Percentiles rank a stretch among this genome's conserved stretches.
Conservation (phyloP, 148 eudicot species). For the Hydrangea macrophylla region DNA sequence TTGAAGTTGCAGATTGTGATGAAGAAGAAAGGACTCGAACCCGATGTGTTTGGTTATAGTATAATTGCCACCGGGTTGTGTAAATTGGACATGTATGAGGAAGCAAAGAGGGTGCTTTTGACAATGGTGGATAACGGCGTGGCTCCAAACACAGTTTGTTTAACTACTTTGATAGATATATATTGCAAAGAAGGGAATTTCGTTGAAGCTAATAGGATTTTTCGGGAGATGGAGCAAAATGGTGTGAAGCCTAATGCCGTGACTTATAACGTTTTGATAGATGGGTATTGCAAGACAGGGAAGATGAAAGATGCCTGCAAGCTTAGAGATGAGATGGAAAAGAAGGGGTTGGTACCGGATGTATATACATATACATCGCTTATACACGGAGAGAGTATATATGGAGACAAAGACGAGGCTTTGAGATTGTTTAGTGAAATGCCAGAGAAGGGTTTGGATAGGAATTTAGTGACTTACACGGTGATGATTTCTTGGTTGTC, state of each 20-base stretch:
- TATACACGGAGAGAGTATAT: conserved; percentile 66
- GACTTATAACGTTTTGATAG: conserved; percentile 71
- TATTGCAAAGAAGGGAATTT: conserved; percentile 73
- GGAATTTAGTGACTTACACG: conserved; percentile 60
- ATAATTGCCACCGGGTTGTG: conserved; percentile 67
- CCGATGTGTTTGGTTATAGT: conserved; percentile 54
- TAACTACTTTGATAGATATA: conserved; percentile 63
- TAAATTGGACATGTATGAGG: conserved; percentile 57
- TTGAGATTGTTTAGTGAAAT: conserved; percentile 58
- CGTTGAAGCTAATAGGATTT: conserved; percentile 58
- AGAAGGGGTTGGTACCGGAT: conserved; percentile 55
- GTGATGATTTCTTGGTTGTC: conserved; percentile 72
- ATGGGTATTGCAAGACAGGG: conserved; percentile 70
- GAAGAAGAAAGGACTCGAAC: conserved; percentile 64
- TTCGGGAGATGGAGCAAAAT: conserved; percentile 57
- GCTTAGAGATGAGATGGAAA: conserved; percentile 57
- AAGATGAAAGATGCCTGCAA: conserved; percentile 56
- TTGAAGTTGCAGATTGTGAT: conserved; percentile 42
- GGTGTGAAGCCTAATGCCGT: conserved; percentile 56
- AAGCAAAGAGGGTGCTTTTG: conserved; percentile 59
- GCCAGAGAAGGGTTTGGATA: conserved; percentile 38
- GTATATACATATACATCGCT: conserved; percentile 66
- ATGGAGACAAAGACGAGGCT: conserved; percentile 62
- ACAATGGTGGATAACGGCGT: conserved; percentile 69
- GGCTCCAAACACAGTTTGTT: conserved; percentile 45